These are phyloP conservation scores for Colletotrichum destructivum DNA, from an alignment of 2,329 filamentous ascomycete species.

Conservation along the genomic window DNA sequence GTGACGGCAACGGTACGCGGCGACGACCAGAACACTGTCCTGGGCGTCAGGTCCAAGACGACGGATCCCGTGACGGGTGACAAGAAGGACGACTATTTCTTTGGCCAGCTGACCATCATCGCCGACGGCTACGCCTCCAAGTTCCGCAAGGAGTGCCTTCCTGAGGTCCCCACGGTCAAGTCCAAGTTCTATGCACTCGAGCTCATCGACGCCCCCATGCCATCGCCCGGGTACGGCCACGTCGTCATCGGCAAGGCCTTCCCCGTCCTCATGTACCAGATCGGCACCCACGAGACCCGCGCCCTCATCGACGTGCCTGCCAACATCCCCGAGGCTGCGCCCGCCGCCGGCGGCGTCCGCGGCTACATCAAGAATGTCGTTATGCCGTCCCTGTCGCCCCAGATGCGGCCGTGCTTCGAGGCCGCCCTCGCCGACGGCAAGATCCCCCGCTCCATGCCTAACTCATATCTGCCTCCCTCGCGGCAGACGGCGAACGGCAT, in stretches of 20 bases:
- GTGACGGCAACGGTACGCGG: slow-evolving; percentile 82
- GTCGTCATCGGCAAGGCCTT: slow-evolving; percentile 84
- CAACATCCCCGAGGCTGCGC: slow-evolving; percentile 79
- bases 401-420: slow-evolving; percentile 80
- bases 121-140: slow-evolving; percentile 94
- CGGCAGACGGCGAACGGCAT: slow-evolving; percentile 73
- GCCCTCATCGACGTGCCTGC: slow-evolving; percentile 90
- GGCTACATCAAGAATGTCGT: slow-evolving; percentile 86
- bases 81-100: slow-evolving; percentile 82
- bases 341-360: slow-evolving; percentile 85
- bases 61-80: slow-evolving; percentile 68
- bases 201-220: slow-evolving; percentile 87
- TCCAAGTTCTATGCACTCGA: slow-evolving; percentile 96
- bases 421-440: slow-evolving; percentile 83
- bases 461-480: slow-evolving; percentile 89
- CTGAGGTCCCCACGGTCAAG: slow-evolving; percentile 76
- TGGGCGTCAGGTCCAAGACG: slow-evolving; percentile 86
- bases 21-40: slow-evolving; percentile 77
- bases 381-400: slow-evolving; percentile 81
- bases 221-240: slow-evolving; percentile 83
- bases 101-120: slow-evolving; percentile 88
- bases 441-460: slow-evolving; percentile 90
- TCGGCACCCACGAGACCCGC: slow-evolving; percentile 93
- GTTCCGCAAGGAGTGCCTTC: slow-evolving; percentile 86
- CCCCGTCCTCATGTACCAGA: slow-evolving; percentile 95